Evolutionary conservation across 2,329 filamentous ascomycete genomes (phyloP).

Genomic region (Aphanoascus verrucosus): DNA sequence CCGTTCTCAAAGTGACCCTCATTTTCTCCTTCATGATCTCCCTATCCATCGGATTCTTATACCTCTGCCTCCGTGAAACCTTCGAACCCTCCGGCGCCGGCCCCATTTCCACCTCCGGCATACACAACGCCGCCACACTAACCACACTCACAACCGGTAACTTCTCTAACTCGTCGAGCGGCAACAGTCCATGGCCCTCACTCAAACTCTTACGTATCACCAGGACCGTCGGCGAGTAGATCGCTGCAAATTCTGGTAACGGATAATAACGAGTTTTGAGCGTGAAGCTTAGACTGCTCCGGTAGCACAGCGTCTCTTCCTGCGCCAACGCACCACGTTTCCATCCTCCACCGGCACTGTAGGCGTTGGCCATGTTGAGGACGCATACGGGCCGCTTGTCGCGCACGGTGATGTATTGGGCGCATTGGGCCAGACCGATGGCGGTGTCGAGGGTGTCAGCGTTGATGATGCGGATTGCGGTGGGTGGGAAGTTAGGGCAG

Average conservation of each 20-base stretch:
- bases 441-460: constrained; percentile 50
- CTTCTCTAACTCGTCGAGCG: constrained; percentile 24
- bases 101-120: constrained; percentile 28
- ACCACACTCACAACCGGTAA: constrained; percentile 49
- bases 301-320: constrained; percentile 59
- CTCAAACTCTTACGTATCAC: constrained; percentile 45
- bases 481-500: constrained; percentile 34
- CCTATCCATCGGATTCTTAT: constrained; percentile 37
- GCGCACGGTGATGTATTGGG: constrained; percentile 17
- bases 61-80: constrained; percentile 25
- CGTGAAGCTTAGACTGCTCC: constrained; percentile 38
- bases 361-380: constrained; percentile 55
- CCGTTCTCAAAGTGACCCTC: constrained; percentile 49
- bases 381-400: constrained; percentile 43
- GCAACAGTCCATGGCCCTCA: constrained; percentile 40
- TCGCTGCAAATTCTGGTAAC: constrained; percentile 38
- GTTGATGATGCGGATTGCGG: constrained; percentile 43
- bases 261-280: constrained; percentile 44
- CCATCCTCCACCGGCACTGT: constrained; percentile 53
- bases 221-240: constrained; percentile 53
- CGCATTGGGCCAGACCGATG: constrained; percentile 28
- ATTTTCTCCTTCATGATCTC: constrained; percentile 53
- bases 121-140: constrained; percentile 47
- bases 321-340: constrained; percentile 52
- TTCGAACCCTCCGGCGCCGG: constrained; percentile 13